Evolutionary conservation across 2,329 filamentous ascomycete genomes (phyloP), one percentile per base, ranked within the genome.

Genomic region (Venturia nashicola): DNA sequence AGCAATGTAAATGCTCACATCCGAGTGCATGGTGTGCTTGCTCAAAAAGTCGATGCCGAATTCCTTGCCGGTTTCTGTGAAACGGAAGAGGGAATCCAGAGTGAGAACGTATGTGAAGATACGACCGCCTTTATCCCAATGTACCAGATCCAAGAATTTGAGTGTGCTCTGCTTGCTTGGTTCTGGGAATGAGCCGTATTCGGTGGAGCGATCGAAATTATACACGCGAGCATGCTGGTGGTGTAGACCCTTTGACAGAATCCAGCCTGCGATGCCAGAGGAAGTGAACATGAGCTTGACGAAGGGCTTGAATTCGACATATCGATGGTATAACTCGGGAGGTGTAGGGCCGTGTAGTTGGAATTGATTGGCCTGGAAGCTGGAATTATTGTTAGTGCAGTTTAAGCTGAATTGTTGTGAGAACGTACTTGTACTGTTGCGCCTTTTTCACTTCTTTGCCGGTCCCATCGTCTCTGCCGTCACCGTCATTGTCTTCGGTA

Each of bases 1-100:
- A 27, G 92, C 93, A 67, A 97, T 90, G 73, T 96, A 96, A 2
- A 90, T 88, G 43, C 86, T 89, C 1, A 96, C 92, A 73, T 97
- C 87, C 68, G 90, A 93, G 77, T 97, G 93, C 91, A 97, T 96
- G 48, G 91, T 96, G 75, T 97, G 93, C 74, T 97, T 97, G 74
- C 87, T 91, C 70, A 97, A 77, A 74, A 97, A 80, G 76, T 97
- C 93, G 70, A 97, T 91, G 62, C 92, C 91, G 65, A 97, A 97
- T 70, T 97, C 92, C 70, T 94, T 94, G 39, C 93, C 93, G 0
- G 93, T 97, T 75, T 97, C 93, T 0, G 93, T 97, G 76, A 97
- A 97, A 57, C 91, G 87, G 71, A 95, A 83, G 62, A 93, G 81
- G 5, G 88, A 89, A 71, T 97, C 93, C 7, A 97, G 81, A 0